phyloP scores from a whole-genome alignment of 1,284 basidiomycete genomes.

The Trametes hirsuta region DNA sequence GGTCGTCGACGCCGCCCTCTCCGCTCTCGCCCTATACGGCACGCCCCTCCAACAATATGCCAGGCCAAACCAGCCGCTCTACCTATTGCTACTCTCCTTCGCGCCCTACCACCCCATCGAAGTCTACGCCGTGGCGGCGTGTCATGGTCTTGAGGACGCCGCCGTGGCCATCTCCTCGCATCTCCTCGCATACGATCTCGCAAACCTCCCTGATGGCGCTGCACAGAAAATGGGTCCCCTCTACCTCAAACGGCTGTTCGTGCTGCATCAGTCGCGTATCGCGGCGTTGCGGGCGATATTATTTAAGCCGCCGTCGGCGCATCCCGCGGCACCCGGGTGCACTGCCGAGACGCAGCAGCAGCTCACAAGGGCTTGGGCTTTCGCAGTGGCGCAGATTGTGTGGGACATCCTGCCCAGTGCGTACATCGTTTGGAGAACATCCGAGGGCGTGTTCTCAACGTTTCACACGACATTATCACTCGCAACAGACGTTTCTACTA shows the following conservation, averaged over 20 bases:
- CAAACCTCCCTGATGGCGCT: conserved; percentile 35
- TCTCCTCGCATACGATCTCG: conserved; percentile 38
- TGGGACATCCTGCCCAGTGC: conserved; percentile 41
- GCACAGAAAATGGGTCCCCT: conserved; percentile 40
- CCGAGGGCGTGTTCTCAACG: too few relatives aligned
- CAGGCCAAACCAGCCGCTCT: conserved; percentile 29
- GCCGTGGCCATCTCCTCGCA: conserved; percentile 39
- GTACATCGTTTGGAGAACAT: neutral
- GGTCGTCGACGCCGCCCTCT: conserved; percentile 31
- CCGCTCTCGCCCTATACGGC: conserved; percentile 34
- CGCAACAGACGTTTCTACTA: conserved; percentile 31
- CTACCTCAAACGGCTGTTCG: conserved; percentile 44
- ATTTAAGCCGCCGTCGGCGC: conserved; percentile 35
- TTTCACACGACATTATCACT: neutral
- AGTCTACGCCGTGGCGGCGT: conserved; percentile 40
- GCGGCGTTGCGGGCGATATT: conserved; percentile 40
- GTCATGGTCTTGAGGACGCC: conserved; percentile 36
- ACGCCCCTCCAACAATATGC: conserved; percentile 25
- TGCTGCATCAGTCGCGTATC: conserved; percentile 41
- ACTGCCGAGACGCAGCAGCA: conserved; percentile 32
- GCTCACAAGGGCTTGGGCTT: conserved; percentile 38
- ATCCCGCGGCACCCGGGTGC: conserved; percentile 34
- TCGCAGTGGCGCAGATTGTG: conserved; percentile 38
- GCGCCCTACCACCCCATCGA: conserved; percentile 38
- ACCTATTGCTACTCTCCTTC: conserved; percentile 32